Evolutionary conservation across 768 basidiomycete genomes (phyloP).

Genomic region (Crepidotus variabilis): DNA sequence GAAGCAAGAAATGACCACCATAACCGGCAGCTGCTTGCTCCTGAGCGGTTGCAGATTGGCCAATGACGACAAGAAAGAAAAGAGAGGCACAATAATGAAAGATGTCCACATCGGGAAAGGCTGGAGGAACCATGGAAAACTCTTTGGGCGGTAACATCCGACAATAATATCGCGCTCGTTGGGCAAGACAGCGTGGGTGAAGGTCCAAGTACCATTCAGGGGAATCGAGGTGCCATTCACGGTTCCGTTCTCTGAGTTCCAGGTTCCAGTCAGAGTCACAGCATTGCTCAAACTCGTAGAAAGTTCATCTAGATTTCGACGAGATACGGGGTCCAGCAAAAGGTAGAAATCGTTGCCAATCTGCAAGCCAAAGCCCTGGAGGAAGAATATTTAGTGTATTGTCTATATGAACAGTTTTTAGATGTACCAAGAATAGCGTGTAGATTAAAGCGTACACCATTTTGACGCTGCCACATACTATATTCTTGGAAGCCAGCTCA

Average conservation of each 20-base stretch:
- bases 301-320: conserved; percentile 49
- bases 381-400: too few relatives aligned
- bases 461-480: conserved; percentile 79
- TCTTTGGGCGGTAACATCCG: conserved; percentile 68
- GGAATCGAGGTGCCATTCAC: conserved; percentile 36
- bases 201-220: conserved; percentile 61
- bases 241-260: conserved; percentile 56
- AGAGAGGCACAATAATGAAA: conserved; percentile 72
- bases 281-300: conserved; percentile 46
- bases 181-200: conserved; percentile 49
- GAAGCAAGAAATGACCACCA: conserved; percentile 81
- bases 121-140: conserved; percentile 75
- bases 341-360: conserved; percentile 82
- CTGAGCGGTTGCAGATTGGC: conserved; percentile 75
- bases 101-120: conserved; percentile 77
- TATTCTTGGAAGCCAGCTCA: conserved; percentile 83
- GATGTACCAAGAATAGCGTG: conserved; percentile 67
- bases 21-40: conserved; percentile 70
- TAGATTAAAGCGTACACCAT: conserved; percentile 90
- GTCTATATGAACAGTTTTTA: background rate
- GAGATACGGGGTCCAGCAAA: conserved; percentile 58
- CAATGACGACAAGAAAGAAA: conserved; percentile 69
- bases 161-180: conserved; percentile 44
- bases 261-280: conserved; percentile 59
- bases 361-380: conserved; percentile 74